Percentiles rank a stretch among this genome's conserved stretches.
Conservation (phyloP, 768 basidiomycete species). For the Phlebiopsis flavidoalba region DNA sequence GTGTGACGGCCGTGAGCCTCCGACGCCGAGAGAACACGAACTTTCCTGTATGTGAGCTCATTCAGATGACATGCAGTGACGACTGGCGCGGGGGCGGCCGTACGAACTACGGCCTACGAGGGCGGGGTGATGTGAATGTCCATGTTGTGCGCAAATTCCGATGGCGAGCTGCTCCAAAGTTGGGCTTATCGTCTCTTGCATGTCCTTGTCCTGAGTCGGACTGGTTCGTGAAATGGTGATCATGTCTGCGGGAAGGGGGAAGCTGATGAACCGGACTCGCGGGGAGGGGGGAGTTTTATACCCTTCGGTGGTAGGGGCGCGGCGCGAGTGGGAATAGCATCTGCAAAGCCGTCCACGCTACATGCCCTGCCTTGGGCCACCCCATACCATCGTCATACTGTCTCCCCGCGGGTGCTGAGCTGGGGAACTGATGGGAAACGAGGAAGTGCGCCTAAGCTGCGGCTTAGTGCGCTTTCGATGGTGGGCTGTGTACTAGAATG, state of each 20-base stretch:
- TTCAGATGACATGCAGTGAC: neutral
- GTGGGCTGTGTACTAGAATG: neutral
- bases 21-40: neutral
- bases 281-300: neutral
- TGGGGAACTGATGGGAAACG: neutral
- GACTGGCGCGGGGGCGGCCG: neutral
- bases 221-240: neutral
- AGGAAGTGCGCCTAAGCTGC: neutral
- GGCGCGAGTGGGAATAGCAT: neutral
- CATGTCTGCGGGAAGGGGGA: neutral
- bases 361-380: neutral
- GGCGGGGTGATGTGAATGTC: neutral
- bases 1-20: neutral
- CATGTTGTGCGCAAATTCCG: conserved; percentile 5
- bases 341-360: neutral
- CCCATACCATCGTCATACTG: neutral
- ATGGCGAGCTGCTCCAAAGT: conserved; percentile 2
- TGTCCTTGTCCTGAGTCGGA: neutral
- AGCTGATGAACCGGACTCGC: too few relatives aligned
- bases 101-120: neutral
- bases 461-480: neutral
- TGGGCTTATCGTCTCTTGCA: conserved; percentile 8
- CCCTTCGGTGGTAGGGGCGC: neutral
- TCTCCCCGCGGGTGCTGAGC: neutral
- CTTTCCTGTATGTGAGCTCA: neutral